These are phyloP conservation scores for Globisporangium ultimum DNA, from an alignment of 352 stramenopile genomes.

Conservation along the genomic window DNA sequence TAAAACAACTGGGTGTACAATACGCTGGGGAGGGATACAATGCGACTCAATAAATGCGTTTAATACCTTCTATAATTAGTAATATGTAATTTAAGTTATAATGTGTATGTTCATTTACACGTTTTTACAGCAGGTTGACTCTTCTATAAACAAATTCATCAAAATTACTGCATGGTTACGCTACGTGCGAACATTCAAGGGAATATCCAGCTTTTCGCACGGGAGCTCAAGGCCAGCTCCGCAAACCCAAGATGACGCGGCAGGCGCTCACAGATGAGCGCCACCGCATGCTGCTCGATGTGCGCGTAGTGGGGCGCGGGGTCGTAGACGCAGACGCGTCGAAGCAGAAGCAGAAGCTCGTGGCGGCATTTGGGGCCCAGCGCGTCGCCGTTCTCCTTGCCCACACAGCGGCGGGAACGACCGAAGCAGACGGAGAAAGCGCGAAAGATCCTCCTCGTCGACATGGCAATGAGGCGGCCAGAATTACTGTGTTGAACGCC, in stretches of 20 bases:
- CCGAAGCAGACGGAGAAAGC: constrained; percentile 4
- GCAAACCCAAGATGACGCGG: constrained; percentile 13
- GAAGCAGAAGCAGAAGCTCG: constrained; percentile 13
- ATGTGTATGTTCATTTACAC: no score
- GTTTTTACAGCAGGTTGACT: no score
- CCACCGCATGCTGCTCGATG: constrained; percentile 27
- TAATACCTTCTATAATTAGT: no score
- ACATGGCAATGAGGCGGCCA: constrained; percentile 15
- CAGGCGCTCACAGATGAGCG: constrained; percentile 5
- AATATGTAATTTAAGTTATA: no score
- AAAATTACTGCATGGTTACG: no score
- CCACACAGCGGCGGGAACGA: neutral
- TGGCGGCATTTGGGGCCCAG: constrained; percentile 14
- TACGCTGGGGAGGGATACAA: no score
- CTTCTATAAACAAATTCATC: no score
- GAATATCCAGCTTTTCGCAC: neutral
- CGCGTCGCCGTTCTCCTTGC: constrained; percentile 31
- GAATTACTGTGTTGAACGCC: constrained; percentile 28
- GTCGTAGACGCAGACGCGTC: neutral
- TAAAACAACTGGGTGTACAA: no score
- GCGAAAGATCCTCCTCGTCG: constrained; percentile 15
- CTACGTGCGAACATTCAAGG: neutral
- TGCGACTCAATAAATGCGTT: no score
- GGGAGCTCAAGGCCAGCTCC: no score
- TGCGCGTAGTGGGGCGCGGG: constrained; percentile 27